Conservation (phyloP, 2,329 filamentous ascomycete species). For the Fusarium foetens region DNA sequence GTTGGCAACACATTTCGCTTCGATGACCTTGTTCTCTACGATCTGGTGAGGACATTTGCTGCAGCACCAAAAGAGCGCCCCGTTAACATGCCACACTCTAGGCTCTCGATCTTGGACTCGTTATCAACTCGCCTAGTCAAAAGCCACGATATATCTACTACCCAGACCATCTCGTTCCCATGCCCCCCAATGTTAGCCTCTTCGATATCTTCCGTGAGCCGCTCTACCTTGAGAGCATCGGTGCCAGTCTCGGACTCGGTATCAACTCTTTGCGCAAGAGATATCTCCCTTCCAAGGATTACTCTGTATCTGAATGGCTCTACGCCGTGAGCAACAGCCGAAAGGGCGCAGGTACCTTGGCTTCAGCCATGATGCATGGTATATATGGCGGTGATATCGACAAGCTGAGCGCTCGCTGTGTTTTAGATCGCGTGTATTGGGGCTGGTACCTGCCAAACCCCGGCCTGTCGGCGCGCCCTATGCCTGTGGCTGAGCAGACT, state of each 20-base stretch:
- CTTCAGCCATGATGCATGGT: constrained; percentile 83
- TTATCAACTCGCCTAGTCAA: constrained; percentile 61
- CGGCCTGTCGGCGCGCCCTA: constrained; percentile 55
- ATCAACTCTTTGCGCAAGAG: constrained; percentile 36
- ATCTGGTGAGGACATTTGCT: constrained; percentile 66
- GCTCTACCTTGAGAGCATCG: constrained; percentile 48
- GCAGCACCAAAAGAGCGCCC: neutral
- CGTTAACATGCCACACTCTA: constrained; percentile 40
- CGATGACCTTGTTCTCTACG: constrained; percentile 73
- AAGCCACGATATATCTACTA: constrained; percentile 82
- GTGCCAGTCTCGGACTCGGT: constrained; percentile 43
- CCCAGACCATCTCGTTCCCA: constrained; percentile 71
- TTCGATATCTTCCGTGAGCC: constrained; percentile 46
- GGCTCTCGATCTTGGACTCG: constrained; percentile 51
- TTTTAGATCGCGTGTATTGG: constrained; percentile 52
- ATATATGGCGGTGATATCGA: constrained; percentile 93
- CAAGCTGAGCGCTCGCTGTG: constrained; percentile 76
- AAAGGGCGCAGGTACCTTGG: constrained; percentile 72
- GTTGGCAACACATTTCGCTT: constrained; percentile 54
- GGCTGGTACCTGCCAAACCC: constrained; percentile 44
- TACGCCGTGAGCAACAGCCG: constrained; percentile 45
- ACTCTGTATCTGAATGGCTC: constrained; percentile 53
- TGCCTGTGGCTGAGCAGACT: constrained; percentile 46
- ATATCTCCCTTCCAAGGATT: constrained; percentile 43
- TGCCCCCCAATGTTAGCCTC: constrained; percentile 46